Evolutionary conservation across 257 asterid species (phyloP), one percentile per base, ranked within the genome.

Genomic region (Oldenlandia corymbosa): DNA sequence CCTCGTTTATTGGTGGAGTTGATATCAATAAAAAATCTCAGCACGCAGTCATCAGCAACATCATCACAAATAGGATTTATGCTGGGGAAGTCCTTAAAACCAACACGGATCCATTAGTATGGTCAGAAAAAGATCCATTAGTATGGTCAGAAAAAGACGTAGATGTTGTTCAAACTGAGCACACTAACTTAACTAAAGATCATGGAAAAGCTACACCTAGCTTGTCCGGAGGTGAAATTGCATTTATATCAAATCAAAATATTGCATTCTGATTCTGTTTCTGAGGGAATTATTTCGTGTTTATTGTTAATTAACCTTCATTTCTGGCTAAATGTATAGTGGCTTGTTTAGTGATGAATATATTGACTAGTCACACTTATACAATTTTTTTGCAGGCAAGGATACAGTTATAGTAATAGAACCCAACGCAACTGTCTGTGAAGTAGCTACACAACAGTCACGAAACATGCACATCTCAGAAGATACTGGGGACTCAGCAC

Each of bases 321-420:
- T 31, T 21, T 34, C 59, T 53, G 14, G 27, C 39, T 53, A 17
- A 28, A 23, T 7, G 12, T 23, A 13, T 18, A 16, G 4, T 5
- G 10, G 39, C n/a, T 34, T 34, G 39, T 34, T 34, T 3, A 34
- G 6, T 3, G 4, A 34, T 34, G 9, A 34, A 34, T 34, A n/a
- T 4, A 20, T 42, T 60, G 49, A 21, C 56, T 32, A n/a, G 46
- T 18, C 10, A 2, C 37, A 45, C 8, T 39, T 51, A 14, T 31
- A 65, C 68, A 67, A 31, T 68, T 1, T n/a, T 64, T 64, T 68
- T 66, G 78, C 96, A 91, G 95, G 81, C 72, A 77, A 68, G 52
- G 84, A 84, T 55, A 76, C 90, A 0, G 72, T 77, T 66, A 79
- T 91, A 68, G 78, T 72, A 18, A 78, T 88, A 58, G 89, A 75